Evolutionary conservation across 2,329 filamentous ascomycete genomes (phyloP).

Genomic region (Talaromyces sp.): DNA sequence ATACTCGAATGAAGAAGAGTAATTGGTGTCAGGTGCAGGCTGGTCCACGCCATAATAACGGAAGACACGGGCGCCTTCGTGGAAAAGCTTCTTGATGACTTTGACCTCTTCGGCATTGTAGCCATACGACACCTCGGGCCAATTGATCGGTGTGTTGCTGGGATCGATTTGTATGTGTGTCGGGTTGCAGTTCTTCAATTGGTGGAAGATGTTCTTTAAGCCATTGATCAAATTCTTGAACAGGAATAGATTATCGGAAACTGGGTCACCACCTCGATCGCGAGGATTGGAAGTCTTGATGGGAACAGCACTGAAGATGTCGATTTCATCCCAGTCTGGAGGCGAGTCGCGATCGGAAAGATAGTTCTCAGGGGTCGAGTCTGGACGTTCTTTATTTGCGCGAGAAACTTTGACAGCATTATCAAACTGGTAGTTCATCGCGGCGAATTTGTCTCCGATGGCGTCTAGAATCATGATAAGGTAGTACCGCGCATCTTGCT

Average conservation of each 20-base stretch:
- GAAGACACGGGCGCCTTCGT: conserved; percentile 93
- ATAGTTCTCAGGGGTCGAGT: conserved; percentile 71
- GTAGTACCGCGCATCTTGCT: conserved; percentile 91
- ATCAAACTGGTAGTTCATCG: conserved; percentile 94
- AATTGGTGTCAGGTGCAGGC: conserved; percentile 67
- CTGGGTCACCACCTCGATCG: conserved; percentile 83
- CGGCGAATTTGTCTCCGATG: conserved; percentile 95
- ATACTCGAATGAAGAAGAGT: conserved; percentile 81
- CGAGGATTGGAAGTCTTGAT: conserved; percentile 93
- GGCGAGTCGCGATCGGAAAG: conserved; percentile 75
- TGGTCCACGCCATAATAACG: conserved; percentile 94
- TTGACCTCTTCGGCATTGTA: conserved; percentile 97
- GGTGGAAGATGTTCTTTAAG: conserved; percentile 93
- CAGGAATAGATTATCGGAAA: conserved; percentile 94
- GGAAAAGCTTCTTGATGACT: conserved; percentile 94
- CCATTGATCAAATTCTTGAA: conserved; percentile 97
- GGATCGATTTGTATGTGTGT: conserved; percentile 66
- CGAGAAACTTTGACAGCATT: conserved; percentile 93
- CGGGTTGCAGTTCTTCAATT: conserved; percentile 86
- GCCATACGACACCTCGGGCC: conserved; percentile 92
- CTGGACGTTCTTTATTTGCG: conserved; percentile 65
- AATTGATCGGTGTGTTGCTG: conserved; percentile 78
- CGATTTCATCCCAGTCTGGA: conserved; percentile 96
- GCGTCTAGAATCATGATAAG: conserved; percentile 96
- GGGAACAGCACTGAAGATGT: conserved; percentile 93